Conservation (phyloP, 202 grass and related monocot species). For the Setaria italica region DNA sequence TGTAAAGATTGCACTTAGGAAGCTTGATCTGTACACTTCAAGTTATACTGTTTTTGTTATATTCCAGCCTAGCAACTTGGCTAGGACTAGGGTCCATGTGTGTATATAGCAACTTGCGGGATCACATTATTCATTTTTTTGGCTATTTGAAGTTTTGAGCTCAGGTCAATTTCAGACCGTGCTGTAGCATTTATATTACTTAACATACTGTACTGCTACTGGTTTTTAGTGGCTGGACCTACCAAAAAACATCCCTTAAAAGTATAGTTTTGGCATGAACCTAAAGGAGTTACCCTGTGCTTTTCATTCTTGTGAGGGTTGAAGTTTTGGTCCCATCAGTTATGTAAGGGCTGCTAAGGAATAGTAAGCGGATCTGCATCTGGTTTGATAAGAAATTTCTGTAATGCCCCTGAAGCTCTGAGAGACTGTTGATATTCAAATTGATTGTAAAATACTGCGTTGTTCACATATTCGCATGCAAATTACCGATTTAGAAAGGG, state of each 20-base stretch:
- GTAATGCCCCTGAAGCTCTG: too few relatives aligned
- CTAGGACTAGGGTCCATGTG: not conserved
- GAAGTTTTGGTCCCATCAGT: not conserved
- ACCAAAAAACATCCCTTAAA: not conserved
- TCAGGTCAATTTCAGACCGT: too few relatives aligned
- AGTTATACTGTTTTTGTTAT: not conserved
- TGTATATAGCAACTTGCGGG: not conserved
- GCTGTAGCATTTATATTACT: not conserved
- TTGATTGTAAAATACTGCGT: too few relatives aligned
- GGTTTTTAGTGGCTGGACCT: not conserved
- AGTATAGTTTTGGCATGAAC: not conserved
- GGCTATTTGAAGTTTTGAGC: not conserved
- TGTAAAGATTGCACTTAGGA: not conserved
- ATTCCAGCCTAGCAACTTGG: not conserved
- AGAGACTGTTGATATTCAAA: too few relatives aligned
- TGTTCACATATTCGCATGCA: too few relatives aligned
- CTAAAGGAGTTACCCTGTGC: not conserved
- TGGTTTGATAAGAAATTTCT: too few relatives aligned
- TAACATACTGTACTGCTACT: not conserved
- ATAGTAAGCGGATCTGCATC: not conserved
- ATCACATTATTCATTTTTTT: not conserved
- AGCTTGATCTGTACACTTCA: not conserved
- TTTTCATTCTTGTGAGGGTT: not conserved
- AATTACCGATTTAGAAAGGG: too few relatives aligned
- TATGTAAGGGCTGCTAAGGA: not conserved